These are phyloP conservation scores for Wallacemonas sp. DNA, from an alignment of 208 protist genomes.

Conservation along the genomic window DNA sequence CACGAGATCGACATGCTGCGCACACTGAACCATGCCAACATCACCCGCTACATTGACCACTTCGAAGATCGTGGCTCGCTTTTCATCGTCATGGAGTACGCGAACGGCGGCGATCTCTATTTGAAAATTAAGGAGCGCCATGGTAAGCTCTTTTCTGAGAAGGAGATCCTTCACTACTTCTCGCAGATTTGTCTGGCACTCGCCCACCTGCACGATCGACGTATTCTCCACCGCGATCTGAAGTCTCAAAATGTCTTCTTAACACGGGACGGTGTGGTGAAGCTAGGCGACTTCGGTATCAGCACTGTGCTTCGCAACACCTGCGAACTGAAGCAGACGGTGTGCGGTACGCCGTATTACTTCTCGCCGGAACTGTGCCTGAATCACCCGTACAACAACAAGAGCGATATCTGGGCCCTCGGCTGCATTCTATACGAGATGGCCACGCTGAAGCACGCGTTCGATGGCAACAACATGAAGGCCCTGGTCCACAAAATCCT, in stretches of 20 bases:
- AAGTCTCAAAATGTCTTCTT: constrained; percentile 92
- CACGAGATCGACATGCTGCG: constrained; percentile 90
- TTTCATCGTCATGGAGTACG: constrained; percentile 94
- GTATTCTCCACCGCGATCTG: constrained; percentile 90
- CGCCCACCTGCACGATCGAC: constrained; percentile 80
- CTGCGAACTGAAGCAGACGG: constrained; percentile 86
- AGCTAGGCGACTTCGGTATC: constrained; percentile 93
- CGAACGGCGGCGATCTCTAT: constrained; percentile 87
- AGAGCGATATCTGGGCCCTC: constrained; percentile 93
- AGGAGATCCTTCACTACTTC: constrained; percentile 85
- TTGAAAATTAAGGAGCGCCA: constrained; percentile 80
- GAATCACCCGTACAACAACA: constrained; percentile 94
- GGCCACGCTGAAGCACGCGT: constrained; percentile 87
- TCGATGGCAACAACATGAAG: constrained; percentile 90
- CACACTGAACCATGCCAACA: constrained; percentile 87
- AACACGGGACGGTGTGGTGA: constrained; percentile 80
- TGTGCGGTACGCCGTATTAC: constrained; percentile 96
- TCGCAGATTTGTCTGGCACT: constrained; percentile 82
- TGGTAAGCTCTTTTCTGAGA: constrained; percentile 66
- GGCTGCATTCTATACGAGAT: constrained; percentile 91
- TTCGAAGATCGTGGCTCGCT: constrained; percentile 76
- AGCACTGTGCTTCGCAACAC: constrained; percentile 91
- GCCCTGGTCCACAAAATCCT: constrained; percentile 89
- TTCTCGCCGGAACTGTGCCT: constrained; percentile 94
- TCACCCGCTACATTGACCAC: constrained; percentile 89